A percentile compares a stretch with the other conserved stretches of the same genome.
Conservation (phyloP, 75 land plant species). For the Gnetum montanum region DNA sequence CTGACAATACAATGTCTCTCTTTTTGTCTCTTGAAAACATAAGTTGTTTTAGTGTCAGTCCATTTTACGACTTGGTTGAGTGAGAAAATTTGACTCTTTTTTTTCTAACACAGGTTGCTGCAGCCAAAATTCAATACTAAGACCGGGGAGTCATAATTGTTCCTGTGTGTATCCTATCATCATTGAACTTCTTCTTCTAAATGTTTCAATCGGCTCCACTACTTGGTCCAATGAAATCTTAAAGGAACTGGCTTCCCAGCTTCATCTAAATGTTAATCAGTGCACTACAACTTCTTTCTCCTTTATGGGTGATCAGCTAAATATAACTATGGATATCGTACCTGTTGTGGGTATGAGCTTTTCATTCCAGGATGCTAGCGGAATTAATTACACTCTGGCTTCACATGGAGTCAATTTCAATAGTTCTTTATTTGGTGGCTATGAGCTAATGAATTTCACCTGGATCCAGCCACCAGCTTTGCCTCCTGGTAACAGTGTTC, state of each 20-base stretch:
- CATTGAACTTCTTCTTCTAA: slow-evolving; percentile 55
- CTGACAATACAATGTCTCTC: not conserved
- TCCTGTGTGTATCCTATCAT: slow-evolving; percentile 88
- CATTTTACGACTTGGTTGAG: not conserved
- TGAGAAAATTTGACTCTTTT: slow-evolving; percentile 4
- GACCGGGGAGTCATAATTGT: slow-evolving; percentile 55
- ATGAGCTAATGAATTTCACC: slow-evolving; percentile 62
- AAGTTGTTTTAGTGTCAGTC: not conserved
- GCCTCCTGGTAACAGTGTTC: slow-evolving; percentile 38
- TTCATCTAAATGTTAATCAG: slow-evolving; percentile 49
- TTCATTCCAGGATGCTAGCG: slow-evolving; percentile 31
- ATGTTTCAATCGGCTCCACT: slow-evolving; percentile 54
- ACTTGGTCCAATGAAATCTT: slow-evolving; percentile 69
- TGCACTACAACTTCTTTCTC: slow-evolving; percentile 66
- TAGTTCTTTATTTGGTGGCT: slow-evolving; percentile 62
- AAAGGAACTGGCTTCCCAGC: slow-evolving; percentile 71
- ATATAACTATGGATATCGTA: slow-evolving; percentile 74
- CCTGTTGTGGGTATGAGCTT: slow-evolving; percentile 72
- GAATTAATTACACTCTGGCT: slow-evolving; percentile 41
- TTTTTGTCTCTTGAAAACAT: not conserved
- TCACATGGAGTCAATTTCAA: slow-evolving; percentile 49
- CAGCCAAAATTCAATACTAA: slow-evolving; percentile 40
- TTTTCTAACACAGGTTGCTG: slow-evolving; percentile 62
- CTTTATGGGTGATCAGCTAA: slow-evolving; percentile 43
- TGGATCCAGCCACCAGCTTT: slow-evolving; percentile 53